Evolutionary conservation across 78 protist genomes (phyloP).

Genomic region (Dictyostelium purpureum): DNA sequence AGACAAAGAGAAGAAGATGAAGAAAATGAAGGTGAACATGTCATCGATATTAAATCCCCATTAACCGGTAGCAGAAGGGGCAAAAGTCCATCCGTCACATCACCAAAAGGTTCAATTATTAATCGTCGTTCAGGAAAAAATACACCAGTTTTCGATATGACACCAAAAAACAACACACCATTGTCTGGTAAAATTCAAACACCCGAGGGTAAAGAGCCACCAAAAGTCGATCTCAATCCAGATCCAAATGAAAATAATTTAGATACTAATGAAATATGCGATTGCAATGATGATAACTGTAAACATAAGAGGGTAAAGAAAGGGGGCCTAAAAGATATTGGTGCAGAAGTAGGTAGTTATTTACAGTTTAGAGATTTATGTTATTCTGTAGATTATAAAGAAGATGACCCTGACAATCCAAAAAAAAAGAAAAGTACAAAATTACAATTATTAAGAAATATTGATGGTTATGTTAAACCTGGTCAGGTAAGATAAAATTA

Average conservation of each 20-base stretch:
- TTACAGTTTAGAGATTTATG: conserved; percentile 17
- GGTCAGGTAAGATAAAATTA: conserved; percentile 14
- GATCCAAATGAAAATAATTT: too few relatives aligned
- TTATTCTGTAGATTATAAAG: conserved; percentile 32
- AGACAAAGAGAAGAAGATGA: neutral
- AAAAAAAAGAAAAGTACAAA: neutral
- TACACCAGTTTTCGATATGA: neutral
- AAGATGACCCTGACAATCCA: conserved; percentile 15
- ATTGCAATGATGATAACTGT: neutral
- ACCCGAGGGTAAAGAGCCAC: too few relatives aligned
- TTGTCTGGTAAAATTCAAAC: too few relatives aligned
- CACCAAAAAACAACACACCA: neutral
- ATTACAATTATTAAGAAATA: conserved; percentile 27
- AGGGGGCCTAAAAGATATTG: neutral
- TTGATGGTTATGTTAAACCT: conserved; percentile 43
- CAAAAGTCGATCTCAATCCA: too few relatives aligned
- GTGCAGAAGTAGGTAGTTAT: conserved; percentile 19
- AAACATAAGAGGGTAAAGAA: too few relatives aligned
- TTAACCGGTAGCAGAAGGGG: neutral
- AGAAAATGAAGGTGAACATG: neutral
- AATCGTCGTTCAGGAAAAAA: too few relatives aligned
- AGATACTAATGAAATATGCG: neutral
- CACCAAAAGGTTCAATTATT: neutral
- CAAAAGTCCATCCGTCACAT: neutral
- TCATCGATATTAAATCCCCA: neutral